Percentiles rank a stretch among this genome's conserved stretches.
phyloP scores from a whole-genome alignment of 495 filamentous ascomycete genomes.

The Xylaria flabelliformis region DNA sequence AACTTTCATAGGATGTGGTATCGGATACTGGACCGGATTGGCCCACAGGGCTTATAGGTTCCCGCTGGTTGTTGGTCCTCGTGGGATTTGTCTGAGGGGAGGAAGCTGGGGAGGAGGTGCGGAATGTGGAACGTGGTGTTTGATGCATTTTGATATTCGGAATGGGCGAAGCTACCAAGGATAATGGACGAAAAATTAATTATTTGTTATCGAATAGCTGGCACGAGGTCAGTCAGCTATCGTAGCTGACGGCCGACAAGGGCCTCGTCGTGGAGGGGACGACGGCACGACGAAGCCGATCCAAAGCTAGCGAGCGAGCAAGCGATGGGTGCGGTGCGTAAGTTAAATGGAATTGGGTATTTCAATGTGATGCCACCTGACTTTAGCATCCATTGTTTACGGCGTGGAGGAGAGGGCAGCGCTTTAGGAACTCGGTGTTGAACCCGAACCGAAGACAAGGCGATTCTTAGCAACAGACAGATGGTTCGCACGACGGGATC shows the following conservation, averaged over 20 bases:
- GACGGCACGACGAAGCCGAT: conserved; percentile 7
- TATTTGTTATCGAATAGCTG: conserved; percentile 3
- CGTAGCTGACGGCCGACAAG: conserved; percentile 12
- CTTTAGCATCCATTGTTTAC: conserved; percentile 48
- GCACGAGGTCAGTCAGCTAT: conserved; percentile 11
- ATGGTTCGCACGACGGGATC: not conserved
- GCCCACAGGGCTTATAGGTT: conserved; percentile 52
- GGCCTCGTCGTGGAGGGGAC: not conserved
- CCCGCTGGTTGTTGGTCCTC: conserved; percentile 74
- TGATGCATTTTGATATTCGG: conserved; percentile 72
- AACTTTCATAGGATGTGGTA: conserved; percentile 44
- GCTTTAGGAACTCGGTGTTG: not conserved
- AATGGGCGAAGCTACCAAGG: not conserved
- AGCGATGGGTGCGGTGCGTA: conserved; percentile 8
- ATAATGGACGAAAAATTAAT: not conserved
- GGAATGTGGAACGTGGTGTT: conserved; percentile 73
- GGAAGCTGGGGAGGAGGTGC: conserved; percentile 68
- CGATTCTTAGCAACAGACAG: not conserved
- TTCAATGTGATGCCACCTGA: conserved; percentile 42
- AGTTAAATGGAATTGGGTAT: conserved; percentile 34
- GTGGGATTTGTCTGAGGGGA: conserved; percentile 70
- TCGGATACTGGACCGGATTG: conserved; percentile 48
- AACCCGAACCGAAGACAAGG: not conserved
- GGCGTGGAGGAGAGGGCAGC: conserved; percentile 17
- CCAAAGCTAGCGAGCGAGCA: not conserved